Evolutionary conservation across 495 filamentous ascomycete species (phyloP).

Genomic region (Penicillium cosmopolitanum): DNA sequence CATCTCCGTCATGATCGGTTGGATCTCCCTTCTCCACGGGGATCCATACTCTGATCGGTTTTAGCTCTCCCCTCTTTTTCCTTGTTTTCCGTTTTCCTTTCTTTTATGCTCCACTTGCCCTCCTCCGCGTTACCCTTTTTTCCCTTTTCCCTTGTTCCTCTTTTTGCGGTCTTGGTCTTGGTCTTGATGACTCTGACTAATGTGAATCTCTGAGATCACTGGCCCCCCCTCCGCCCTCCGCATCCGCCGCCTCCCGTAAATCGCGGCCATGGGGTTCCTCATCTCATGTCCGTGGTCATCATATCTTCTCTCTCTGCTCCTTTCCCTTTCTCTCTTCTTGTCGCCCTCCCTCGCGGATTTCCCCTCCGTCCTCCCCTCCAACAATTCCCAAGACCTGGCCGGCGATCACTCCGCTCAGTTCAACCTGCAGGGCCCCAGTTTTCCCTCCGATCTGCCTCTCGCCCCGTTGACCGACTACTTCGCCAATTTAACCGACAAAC

Average conservation of each 20-base stretch:
- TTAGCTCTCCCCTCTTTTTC: conserved; percentile 34
- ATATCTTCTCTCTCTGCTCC: conserved; percentile 13
- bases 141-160: conserved; percentile 6
- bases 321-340: conserved; percentile 15
- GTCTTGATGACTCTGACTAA: conserved; percentile 27
- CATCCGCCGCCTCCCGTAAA: conserved; percentile 39
- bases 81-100: conserved; percentile 24
- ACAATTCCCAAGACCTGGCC: conserved; percentile 34
- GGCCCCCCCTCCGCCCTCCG: conserved; percentile 14
- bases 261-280: conserved; percentile 33
- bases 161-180: conserved; percentile 3
- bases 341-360: conserved; percentile 16
- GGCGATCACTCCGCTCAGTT: conserved; percentile 20
- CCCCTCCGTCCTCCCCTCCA: conserved; percentile 38
- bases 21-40: conserved; percentile 27
- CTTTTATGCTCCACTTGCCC: conserved; percentile 26
- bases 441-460: conserved; percentile 24
- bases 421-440: conserved; percentile 26
- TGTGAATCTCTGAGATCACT: conserved; percentile 23
- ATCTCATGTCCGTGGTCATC: background rate
- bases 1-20: conserved; percentile 20
- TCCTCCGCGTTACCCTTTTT: conserved; percentile 3
- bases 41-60: conserved; percentile 31
- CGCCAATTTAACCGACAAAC: conserved; percentile 18
- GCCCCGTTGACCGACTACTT: conserved; percentile 39